phyloP scores from a whole-genome alignment of 257 asterid genomes.

The Solanum stenotomum region DNA sequence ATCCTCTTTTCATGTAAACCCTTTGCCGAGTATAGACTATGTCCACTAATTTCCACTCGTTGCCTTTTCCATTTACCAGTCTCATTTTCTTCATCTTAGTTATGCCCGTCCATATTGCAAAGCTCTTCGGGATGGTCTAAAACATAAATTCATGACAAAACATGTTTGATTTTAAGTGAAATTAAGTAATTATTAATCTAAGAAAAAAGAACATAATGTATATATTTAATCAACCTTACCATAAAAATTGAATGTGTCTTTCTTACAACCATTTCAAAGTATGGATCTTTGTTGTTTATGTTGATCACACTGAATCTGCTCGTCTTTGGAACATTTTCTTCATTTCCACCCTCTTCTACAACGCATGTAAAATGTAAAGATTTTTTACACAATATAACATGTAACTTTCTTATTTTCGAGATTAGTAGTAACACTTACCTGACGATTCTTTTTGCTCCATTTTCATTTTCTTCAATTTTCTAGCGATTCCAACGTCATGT shows the following conservation, averaged over 20 bases:
- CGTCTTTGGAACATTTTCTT: not conserved
- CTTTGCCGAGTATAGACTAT: not conserved
- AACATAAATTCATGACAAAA: not conserved
- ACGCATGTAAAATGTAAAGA: not conserved
- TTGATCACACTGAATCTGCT: not conserved
- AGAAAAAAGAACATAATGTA: not conserved
- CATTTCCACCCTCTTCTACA: not conserved
- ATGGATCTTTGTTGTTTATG: not conserved
- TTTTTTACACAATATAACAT: not conserved
- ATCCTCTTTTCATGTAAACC: not conserved
- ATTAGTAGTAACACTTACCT: not conserved
- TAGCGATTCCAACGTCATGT: not conserved
- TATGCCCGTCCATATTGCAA: not conserved
- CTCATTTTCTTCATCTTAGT: not conserved
- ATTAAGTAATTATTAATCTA: not conserved
- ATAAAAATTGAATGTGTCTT: not conserved
- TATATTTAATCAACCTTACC: not conserved
- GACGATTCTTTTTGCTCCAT: not conserved
- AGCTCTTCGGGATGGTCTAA: not conserved
- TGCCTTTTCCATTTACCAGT: not conserved
- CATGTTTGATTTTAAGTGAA: not conserved
- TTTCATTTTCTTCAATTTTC: not conserved
- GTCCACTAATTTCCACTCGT: not conserved
- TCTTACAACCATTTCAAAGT: not conserved
- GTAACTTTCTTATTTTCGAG: too few relatives aligned